Percentiles rank a stretch among this genome's conserved stretches.
These are phyloP conservation scores for Claviceps arundinis DNA, from an alignment of 2,329 filamentous ascomycete genomes.

Conservation along the genomic window DNA sequence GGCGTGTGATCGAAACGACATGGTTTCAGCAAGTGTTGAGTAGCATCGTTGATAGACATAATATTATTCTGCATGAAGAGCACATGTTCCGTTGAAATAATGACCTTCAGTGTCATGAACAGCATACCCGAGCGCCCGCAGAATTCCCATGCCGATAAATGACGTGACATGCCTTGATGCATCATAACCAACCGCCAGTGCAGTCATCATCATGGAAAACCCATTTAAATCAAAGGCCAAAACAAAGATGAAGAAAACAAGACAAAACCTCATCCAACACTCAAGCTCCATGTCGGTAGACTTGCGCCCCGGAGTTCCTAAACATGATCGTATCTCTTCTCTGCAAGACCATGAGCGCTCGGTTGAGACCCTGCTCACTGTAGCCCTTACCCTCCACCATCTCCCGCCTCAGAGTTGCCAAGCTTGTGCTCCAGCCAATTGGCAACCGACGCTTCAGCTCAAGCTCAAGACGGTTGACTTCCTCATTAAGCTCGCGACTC, in stretches of 20 bases:
- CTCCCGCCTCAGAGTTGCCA: constrained; percentile 75
- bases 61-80: not conserved
- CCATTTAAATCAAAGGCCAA: not conserved
- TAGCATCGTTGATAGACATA: too few relatives aligned
- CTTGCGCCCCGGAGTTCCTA: constrained; percentile 60
- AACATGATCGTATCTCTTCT: constrained; percentile 78
- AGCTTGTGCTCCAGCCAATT: constrained; percentile 88
- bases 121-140: not conserved
- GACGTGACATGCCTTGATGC: not conserved
- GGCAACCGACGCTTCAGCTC: constrained; percentile 79
- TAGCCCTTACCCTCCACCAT: constrained; percentile 89
- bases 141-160: not conserved
- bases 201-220: not conserved
- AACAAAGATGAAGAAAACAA: not conserved
- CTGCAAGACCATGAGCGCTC: constrained; percentile 76
- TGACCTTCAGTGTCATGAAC: not conserved
- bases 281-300: constrained; percentile 60
- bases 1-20: too few relatives aligned
- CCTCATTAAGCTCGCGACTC: constrained; percentile 80
- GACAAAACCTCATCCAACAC: not conserved
- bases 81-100: not conserved
- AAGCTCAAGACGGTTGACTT: constrained; percentile 73
- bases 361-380: constrained; percentile 71
- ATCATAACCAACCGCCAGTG: not conserved
- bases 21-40: too few relatives aligned